A percentile compares a stretch with the other conserved stretches of the same genome.
Evolutionary conservation across 352 stramenopile genomes (phyloP).

Genomic region (Aphanomyces euteiches): DNA sequence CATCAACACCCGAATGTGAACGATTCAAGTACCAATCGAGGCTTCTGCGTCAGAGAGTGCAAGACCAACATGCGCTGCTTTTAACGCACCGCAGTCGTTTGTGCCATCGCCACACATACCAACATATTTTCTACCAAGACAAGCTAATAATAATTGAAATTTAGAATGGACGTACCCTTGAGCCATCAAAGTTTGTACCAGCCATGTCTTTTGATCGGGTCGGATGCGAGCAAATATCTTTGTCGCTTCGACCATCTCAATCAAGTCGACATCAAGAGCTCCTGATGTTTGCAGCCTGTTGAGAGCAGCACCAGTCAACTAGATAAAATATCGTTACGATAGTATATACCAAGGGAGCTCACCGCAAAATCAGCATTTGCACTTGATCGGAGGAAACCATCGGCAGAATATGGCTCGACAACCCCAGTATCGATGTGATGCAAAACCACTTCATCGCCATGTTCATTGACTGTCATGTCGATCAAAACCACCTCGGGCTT

Average conservation of each 20-base stretch:
- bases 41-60: slow-evolving; percentile 53
- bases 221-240: slow-evolving; percentile 32
- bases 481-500: slow-evolving; percentile 32
- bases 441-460: slow-evolving; percentile 28
- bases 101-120: slow-evolving; percentile 24
- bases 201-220: slow-evolving; percentile 28
- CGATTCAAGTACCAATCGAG: slow-evolving; percentile 31
- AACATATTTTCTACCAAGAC: slow-evolving; percentile 13
- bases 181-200: slow-evolving; percentile 25
- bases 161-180: background rate
- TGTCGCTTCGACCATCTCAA: slow-evolving; percentile 1
- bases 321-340: background rate
- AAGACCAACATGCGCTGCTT: slow-evolving; percentile 52
- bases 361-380: slow-evolving; percentile 6
- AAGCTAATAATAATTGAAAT: background rate
- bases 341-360: slow-evolving; percentile 33
- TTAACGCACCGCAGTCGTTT: slow-evolving; percentile 59
- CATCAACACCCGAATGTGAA: background rate
- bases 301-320: slow-evolving; percentile 28
- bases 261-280: background rate
- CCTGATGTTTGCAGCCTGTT: slow-evolving; percentile 3
- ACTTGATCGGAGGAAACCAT: background rate
- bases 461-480: slow-evolving; percentile 44
- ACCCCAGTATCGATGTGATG: background rate
- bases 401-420: background rate